Evolutionary conservation across 106 monocot species (phyloP), one percentile per base, ranked within the genome.

Genomic region (Phalaenopsis aphrodite): DNA sequence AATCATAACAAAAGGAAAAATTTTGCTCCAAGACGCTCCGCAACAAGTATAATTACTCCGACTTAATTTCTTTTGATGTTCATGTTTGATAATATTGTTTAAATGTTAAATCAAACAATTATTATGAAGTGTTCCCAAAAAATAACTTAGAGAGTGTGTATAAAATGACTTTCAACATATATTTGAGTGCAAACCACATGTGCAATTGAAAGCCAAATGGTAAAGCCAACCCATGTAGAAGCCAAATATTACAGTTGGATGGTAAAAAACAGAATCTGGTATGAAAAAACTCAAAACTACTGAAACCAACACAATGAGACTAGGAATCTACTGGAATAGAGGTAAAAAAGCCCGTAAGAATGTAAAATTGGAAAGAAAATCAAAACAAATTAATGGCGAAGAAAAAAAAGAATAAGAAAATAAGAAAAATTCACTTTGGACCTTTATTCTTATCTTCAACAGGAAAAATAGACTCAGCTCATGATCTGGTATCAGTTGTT

Each of bases 401-500:
- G 18, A 14, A 15, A 47, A n/a, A 52, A 64, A 65, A 46, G 68
- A 18, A 17, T 6, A 45, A 47, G 49, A 74, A 46, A 30, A 30
- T 30, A 30, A 30, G 0, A 30, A 30, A 30, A 0, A 30, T 30
- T 30, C 30, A 30, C 30, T 48, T 67, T 55, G 45, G 39, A 96
- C 93, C 92, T 93, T 95, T 75, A 86, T 86, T 85, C 90, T 93
- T 58, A 93, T 86, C 85, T 91, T 91, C 61, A 92, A 30, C 42
- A 85, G 41, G 52, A 84, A 86, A 71, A 90, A 79, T 21, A 84
- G 67, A 65, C 79, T 82, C 15, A 96, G 49, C 71, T 93, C 96
- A 47, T 93, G 91, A 83, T 96, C 91, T 75, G 96, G 93, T 75
- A 91, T 88, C 78, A 96, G 89, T 90, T 96, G 96, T 67, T 96